phyloP scores from a whole-genome alignment of 1,284 basidiomycete genomes.

The Ceratobasidium sp. region DNA sequence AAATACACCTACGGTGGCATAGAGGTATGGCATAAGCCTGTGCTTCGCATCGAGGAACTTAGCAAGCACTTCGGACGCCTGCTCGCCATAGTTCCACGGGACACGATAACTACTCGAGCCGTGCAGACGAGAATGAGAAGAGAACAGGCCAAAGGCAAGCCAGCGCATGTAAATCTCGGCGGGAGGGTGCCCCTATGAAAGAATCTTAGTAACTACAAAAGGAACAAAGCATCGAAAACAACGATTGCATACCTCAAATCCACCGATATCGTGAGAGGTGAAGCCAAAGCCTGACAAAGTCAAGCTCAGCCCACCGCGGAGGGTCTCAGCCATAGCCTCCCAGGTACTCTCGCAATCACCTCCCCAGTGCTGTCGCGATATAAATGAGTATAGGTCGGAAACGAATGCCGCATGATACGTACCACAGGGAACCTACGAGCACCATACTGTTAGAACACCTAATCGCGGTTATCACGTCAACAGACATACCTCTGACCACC shows the following conservation, averaged over 20 bases:
- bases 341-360: conserved; percentile 82
- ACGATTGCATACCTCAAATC: conserved; percentile 63
- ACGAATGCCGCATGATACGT: conserved; percentile 40
- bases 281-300: conserved; percentile 76
- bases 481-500: conserved; percentile 69
- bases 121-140: conserved; percentile 75
- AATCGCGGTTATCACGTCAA: not conserved
- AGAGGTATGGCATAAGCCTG: conserved; percentile 79
- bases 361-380: conserved; percentile 70
- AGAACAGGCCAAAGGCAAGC: conserved; percentile 68
- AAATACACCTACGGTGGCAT: conserved; percentile 62
- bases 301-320: conserved; percentile 73
- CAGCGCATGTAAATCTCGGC: conserved; percentile 76
- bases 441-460: not conserved
- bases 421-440: conserved; percentile 56
- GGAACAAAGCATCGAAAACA: not conserved
- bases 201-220: not conserved
- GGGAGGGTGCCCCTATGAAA: conserved; percentile 66
- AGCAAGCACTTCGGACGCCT: conserved; percentile 71
- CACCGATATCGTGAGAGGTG: conserved; percentile 79
- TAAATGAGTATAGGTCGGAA: conserved; percentile 46
- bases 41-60: conserved; percentile 75
- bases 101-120: conserved; percentile 78
- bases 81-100: conserved; percentile 79
- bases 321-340: conserved; percentile 79